Base-by-base conservation (phyloP, 2,329 filamentous ascomycete species). In the Aureobasidium uvarum region DNA sequence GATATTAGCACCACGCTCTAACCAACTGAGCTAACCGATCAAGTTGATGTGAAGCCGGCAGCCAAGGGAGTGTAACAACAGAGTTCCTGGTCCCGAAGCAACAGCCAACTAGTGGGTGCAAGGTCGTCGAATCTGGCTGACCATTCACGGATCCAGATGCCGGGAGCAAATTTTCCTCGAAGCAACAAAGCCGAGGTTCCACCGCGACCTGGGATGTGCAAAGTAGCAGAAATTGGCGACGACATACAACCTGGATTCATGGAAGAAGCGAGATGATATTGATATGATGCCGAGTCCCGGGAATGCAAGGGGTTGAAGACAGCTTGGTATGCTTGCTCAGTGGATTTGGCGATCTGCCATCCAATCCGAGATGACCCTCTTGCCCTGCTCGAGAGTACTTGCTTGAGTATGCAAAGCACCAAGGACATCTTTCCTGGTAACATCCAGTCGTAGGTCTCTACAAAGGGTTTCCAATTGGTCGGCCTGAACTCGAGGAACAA, bases 401-500 rank as follows among this genome's bases (percentile, higher is more conserved):
- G 78, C 78, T 62, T 85, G 80, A 5, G 76, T 82, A 70, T 85
- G 83, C 71, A 84, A 72, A 3, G 83, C 81, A 3, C 79, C 79
- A 0, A 71, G 63, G 0, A 85, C 76, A 36, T 77, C 72, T 59
- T 74, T 76, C 28, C 78, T 70, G 50, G 75, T 66, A 5, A 80
- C 74, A 0, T 74, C 67, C 5, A 83, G 58, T 1, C 70, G 68
- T 2, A 78, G 63, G 2, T 74, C 70, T 7, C 66, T 71, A 39
- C 78, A 80, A 18, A 78, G 62, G 46, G 74, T 72, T 11, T 81
- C 79, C 72, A 88, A 84, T 62, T 82, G 78, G 38, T 78, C 74
- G 2, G 83, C 83, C 71, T 89, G 86, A 18, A 79, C 77, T n/a
- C 83, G 72, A 0, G 85, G 85, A 18, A 87, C 86, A 1, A 88